Conservation (phyloP, 1,139 yeast species). For the Sugiyamaella novakii region DNA sequence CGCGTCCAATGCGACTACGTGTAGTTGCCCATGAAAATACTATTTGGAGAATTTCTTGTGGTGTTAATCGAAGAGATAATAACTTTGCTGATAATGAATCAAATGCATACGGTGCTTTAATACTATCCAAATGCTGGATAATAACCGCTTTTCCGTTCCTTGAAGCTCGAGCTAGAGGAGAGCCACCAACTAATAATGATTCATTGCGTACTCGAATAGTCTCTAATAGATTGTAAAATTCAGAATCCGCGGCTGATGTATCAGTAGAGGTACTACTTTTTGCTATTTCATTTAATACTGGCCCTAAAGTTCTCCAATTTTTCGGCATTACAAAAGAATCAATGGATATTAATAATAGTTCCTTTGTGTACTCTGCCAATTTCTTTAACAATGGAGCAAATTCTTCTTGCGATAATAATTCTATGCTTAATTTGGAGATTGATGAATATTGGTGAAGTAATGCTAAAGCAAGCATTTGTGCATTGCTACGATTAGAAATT, state of each 20-base stretch:
- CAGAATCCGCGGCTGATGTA: conserved; percentile 20
- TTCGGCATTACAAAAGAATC: conserved; percentile 79
- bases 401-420: conserved; percentile 15
- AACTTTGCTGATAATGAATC: conserved; percentile 30
- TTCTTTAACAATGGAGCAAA: conserved; percentile 40
- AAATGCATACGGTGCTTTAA: conserved; percentile 30
- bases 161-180: conserved; percentile 29
- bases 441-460: conserved; percentile 32
- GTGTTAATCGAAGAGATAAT: conserved; percentile 26
- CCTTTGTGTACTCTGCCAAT: conserved; percentile 27
- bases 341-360: conserved; percentile 55
- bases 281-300: conserved; percentile 50
- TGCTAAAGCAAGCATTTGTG: conserved; percentile 38
- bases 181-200: conserved; percentile 34
- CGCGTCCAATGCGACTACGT: conserved; percentile 29
- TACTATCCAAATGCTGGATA: conserved; percentile 31
- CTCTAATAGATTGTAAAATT: conserved; percentile 38
- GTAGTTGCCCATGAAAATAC: conserved; percentile 40
- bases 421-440: conserved; percentile 23
- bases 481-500: conserved; percentile 48
- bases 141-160: conserved; percentile 28
- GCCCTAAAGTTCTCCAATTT: conserved; percentile 65
- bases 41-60: conserved; percentile 30
- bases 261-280: conserved; percentile 1
- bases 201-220: conserved; percentile 39